phyloP scores from a whole-genome alignment of 345 rosid species.

The Brassica rapa region DNA sequence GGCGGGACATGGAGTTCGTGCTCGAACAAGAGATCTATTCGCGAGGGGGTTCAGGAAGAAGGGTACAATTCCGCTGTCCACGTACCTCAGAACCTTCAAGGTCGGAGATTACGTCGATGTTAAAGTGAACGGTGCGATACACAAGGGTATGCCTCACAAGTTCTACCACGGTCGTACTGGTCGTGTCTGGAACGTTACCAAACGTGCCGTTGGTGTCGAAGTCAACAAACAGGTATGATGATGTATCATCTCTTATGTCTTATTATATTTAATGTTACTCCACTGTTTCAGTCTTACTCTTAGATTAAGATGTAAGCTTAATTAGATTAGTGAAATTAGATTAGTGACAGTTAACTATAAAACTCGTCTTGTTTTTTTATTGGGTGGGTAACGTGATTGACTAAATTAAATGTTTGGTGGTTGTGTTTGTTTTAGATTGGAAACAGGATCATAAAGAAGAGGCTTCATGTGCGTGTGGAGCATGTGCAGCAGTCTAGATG shows the following conservation, averaged over 20 bases:
- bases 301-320: neutral
- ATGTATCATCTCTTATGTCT: neutral
- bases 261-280: neutral
- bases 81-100: conserved; percentile 65
- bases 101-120: conserved; percentile 57
- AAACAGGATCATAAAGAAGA: neutral
- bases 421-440: conserved; percentile 31
- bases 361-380: neutral
- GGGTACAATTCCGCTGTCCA: conserved; percentile 53
- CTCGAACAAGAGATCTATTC: conserved; percentile 55
- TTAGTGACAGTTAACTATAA: neutral
- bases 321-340: neutral
- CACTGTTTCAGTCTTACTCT: neutral
- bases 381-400: neutral
- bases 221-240: conserved; percentile 53
- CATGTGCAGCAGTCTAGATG: neutral
- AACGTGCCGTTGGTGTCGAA: neutral
- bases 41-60: neutral
- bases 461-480: neutral
- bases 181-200: neutral
- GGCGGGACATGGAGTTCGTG: conserved; percentile 63
- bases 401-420: neutral
- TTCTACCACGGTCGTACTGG: neutral
- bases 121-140: neutral
- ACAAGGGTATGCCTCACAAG: neutral